Base-by-base conservation (phyloP, 495 filamentous ascomycete genomes). In the Aspergillus sclerotioniger region DNA sequence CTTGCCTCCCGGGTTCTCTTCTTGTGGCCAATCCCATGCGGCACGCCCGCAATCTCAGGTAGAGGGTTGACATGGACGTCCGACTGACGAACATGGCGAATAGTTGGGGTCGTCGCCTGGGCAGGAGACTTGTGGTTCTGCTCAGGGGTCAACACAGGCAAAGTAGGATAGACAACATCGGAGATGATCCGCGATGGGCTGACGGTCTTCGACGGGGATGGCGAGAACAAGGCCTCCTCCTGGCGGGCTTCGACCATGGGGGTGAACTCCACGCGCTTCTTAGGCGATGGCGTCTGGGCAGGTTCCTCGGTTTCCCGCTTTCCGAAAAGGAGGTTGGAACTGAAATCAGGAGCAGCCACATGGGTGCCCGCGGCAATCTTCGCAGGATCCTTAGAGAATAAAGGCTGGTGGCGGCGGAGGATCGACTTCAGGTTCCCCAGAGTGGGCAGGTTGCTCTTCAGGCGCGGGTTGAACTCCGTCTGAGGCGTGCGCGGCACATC, bases 1-100 rank as follows among this genome's bases (percentile, higher is more conserved):
- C 16, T 25, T 44, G 44, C 46, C 31, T 75, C 77, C 15, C 84
- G 80, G 54, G 80, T 80, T 46, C 87, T 80, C 74, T 90, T 90
- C 77, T 91, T 90, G 73, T 87, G 90, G 3, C 71, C 64, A 65
- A 91, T 84, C 35, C 88, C 88, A 62, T 90, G 87, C 3, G 87
- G 78, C 29, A 89, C 76, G 19, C 81, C 72, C 0, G 67, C 63
- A 45, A 78, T 65, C 7, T 71, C 71, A 1, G 68, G 65, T 49
- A 65, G 62, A n/a, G 51, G 50, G 25, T 60, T 54, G 3, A 51
- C 37, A 10, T 52, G 39, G 1, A 33, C 61, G 16, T 62, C 63
- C 0, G 77, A 76, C 4, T 66, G 63, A 37, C 71, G 71, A 25
- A 77, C 68, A n/a, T 68, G 69, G 13, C 72, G 75, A 53, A 79